Base-by-base conservation (phyloP, 495 filamentous ascomycete species). In the Cryomyces antarcticus region DNA sequence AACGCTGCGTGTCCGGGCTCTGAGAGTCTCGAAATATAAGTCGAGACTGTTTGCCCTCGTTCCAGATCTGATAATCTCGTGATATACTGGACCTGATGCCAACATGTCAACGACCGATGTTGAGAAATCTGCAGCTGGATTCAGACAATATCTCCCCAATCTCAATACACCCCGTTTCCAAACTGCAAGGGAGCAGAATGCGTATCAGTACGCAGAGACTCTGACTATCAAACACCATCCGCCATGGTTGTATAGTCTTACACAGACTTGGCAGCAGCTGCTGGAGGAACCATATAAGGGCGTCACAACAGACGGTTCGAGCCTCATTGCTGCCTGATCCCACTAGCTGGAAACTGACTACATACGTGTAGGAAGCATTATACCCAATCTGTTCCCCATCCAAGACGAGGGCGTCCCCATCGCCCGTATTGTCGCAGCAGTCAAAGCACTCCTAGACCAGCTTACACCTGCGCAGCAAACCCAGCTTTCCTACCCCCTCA, bases 211-310 rank as follows among this genome's bases (percentile, higher is more conserved):
- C 48, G 73, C 74, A 1, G 58, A 66, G 28, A 69, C 58, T 13
- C 77, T 82, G 55, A 70, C 71, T 49, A 66, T 69, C 13, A 56
- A 60, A 31, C 69, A 71, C 17, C 56, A 62, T 13, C 78, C 78
- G 17, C 77, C 76, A 4, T 82, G 78, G 78, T 60, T 82, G 37
- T 72, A 78, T 51, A 70, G 62, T 0, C 57, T 82, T 37, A 80
- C 75, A 42, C 62, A 69, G 54, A 70, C 79, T 54, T 83, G 78
- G 78, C 45, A 63, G 49, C 69, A 77, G 47, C 56, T 81, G 35
- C 62, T 73, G 44, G 58, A 74, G 44, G 75, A 80, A 60, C 79
- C 79, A 3, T 82, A 76, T 52, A 74, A 72, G 59, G 79, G 78
- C 4, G 64, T 84, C 17, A 82, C 79, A 0, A 71, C 61, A 27